Percentiles rank a stretch among this genome's conserved stretches.
These are phyloP conservation scores for Tetrahymena malaccensis DNA, from an alignment of 73 alveolate genomes.

Conservation along the genomic window DNA sequence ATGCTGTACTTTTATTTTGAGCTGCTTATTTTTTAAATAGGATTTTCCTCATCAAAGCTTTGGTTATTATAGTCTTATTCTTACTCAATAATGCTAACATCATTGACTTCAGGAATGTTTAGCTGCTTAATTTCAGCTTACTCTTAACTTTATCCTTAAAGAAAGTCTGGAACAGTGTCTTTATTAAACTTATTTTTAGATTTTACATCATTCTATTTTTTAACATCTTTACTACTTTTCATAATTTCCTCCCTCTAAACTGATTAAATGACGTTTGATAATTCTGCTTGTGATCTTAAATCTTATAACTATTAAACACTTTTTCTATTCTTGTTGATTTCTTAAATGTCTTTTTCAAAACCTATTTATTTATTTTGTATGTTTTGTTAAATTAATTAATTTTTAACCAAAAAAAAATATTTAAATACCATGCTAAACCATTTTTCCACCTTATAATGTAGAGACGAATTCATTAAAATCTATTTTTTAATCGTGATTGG, in stretches of 20 bases:
- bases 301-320: background rate
- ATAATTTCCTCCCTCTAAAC: background rate
- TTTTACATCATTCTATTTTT: background rate
- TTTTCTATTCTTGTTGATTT: background rate
- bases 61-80: background rate
- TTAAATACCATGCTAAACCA: background rate
- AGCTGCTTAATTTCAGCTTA: background rate
- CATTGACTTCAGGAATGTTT: background rate
- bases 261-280: background rate
- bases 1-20: background rate
- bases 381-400: too few species aligned
- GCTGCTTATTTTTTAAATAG: background rate
- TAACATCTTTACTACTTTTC: background rate
- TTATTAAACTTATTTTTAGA: background rate
- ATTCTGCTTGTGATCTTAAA: background rate
- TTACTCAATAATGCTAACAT: background rate
- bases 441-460: background rate
- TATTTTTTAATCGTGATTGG: background rate
- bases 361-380: background rate
- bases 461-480: background rate
- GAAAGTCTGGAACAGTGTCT: background rate
- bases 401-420: too few species aligned
- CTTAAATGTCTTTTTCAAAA: background rate
- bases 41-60: background rate
- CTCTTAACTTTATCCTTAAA: background rate